These are phyloP conservation scores for Coemansia umbellata DNA, from an alignment of 192 early-diverging fungal genomes.

Conservation along the genomic window DNA sequence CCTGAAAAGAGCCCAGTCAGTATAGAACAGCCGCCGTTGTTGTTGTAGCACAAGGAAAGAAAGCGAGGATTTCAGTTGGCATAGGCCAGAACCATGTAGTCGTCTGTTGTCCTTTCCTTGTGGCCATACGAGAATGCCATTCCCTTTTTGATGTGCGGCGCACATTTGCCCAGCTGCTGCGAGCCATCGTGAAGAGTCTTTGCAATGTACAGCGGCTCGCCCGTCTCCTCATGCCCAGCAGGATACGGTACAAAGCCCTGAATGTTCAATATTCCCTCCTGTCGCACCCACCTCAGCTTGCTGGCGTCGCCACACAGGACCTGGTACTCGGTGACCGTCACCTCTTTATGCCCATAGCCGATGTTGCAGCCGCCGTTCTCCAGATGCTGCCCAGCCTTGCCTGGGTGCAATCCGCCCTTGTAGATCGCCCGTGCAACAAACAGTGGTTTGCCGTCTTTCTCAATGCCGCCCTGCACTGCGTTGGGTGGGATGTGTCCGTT, in stretches of 20 bases:
- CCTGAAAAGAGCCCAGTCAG: no score
- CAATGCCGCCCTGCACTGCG: conserved; percentile 58
- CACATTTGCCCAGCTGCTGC: conserved; percentile 53
- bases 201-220: conserved; percentile 49
- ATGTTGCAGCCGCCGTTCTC: conserved; percentile 51
- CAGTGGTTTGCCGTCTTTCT: conserved; percentile 55
- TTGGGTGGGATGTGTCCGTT: conserved; percentile 49
- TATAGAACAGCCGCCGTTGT: no score
- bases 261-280: conserved; percentile 43
- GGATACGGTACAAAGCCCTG: conserved; percentile 30
- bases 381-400: conserved; percentile 49
- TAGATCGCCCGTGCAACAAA: conserved; percentile 55
- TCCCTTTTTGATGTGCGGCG: conserved; percentile 48
- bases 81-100: conserved; percentile 50
- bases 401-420: conserved; percentile 53
- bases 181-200: conserved; percentile 48
- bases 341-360: conserved; percentile 56
- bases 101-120: conserved; percentile 40
- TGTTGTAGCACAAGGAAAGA: no score
- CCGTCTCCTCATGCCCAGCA: conserved; percentile 45
- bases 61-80: conserved; percentile 3
- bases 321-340: conserved; percentile 49
- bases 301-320: conserved; percentile 60
- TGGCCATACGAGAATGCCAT: conserved; percentile 50
- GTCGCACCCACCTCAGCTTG: conserved; percentile 53